phyloP scores from a whole-genome alignment of 2,329 filamentous ascomycete species.

The Fusarium nisikadoi region DNA sequence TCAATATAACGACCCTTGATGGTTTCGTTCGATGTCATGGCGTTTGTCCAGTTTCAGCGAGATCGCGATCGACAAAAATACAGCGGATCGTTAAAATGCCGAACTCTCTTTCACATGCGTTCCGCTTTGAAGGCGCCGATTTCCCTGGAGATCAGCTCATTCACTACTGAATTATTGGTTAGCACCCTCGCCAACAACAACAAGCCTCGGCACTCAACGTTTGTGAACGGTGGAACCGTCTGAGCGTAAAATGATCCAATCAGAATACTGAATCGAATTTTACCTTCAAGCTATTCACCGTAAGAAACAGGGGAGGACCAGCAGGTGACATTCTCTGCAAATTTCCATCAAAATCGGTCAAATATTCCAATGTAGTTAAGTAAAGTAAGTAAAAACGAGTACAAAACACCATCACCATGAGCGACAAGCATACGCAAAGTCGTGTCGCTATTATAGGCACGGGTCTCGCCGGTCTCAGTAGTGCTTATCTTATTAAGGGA shows the following conservation, averaged over 20 bases:
- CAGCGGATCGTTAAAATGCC: background rate
- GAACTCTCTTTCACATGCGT: background rate
- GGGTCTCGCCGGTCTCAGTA: constrained; percentile 52
- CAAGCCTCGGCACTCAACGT: background rate
- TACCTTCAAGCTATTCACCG: background rate
- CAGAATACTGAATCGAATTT: background rate
- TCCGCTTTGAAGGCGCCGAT: background rate
- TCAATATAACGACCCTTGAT: background rate
- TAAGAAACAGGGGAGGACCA: background rate
- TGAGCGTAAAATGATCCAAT: background rate
- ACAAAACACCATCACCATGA: background rate
- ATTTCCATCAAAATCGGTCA: background rate
- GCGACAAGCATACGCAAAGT: background rate
- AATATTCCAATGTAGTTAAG: background rate
- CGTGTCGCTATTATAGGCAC: constrained; percentile 51
- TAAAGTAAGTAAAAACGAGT: background rate
- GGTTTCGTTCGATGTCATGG: background rate
- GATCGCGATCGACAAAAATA: background rate
- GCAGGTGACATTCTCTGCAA: background rate
- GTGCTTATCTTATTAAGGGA: constrained; percentile 49
- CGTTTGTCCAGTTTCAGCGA: background rate
- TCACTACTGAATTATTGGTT: background rate
- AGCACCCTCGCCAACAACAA: background rate
- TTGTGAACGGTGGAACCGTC: background rate
- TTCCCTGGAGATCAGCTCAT: background rate